phyloP scores from a whole-genome alignment of 305 asterid species.

The Lippia alba region DNA sequence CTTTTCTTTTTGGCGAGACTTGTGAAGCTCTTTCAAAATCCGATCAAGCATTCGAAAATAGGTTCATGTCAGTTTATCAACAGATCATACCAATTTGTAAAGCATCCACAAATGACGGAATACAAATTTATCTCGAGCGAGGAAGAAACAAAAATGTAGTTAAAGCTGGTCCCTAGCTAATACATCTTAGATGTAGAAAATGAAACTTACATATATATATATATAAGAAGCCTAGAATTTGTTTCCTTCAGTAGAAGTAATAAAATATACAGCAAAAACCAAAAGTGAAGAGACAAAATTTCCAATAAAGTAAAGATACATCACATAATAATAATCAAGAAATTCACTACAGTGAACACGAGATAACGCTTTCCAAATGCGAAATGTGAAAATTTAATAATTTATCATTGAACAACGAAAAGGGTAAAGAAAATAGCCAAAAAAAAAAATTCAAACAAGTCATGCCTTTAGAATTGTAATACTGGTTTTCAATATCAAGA shows the following conservation, averaged over 20 bases:
- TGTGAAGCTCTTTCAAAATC: constrained; percentile 76
- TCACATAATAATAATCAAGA: too few species aligned
- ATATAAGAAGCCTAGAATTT: constrained; percentile 52
- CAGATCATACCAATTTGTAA: background rate
- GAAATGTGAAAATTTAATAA: too few species aligned
- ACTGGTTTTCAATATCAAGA: constrained; percentile 93
- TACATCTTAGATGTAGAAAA: too few species aligned
- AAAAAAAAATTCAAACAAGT: constrained; percentile 8
- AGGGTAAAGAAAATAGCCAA: background rate
- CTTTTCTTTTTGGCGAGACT: constrained; percentile 74
- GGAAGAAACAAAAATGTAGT: too few species aligned
- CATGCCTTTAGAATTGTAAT: constrained; percentile 88
- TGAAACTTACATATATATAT: too few species aligned
- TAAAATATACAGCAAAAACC: too few species aligned
- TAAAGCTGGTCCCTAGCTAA: too few species aligned
- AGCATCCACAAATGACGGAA: constrained; percentile 30
- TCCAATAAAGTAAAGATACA: too few species aligned
- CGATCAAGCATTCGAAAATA: constrained; percentile 34
- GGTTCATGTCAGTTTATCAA: background rate
- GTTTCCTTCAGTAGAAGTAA: constrained; percentile 36
- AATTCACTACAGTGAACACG: background rate
- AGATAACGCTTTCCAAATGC: background rate
- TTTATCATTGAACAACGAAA: background rate
- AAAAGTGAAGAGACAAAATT: too few species aligned
- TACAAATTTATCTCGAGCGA: too few species aligned